These are phyloP conservation scores for Fusarium verticillioides DNA, from an alignment of 2,329 filamentous ascomycete species.

Conservation along the genomic window DNA sequence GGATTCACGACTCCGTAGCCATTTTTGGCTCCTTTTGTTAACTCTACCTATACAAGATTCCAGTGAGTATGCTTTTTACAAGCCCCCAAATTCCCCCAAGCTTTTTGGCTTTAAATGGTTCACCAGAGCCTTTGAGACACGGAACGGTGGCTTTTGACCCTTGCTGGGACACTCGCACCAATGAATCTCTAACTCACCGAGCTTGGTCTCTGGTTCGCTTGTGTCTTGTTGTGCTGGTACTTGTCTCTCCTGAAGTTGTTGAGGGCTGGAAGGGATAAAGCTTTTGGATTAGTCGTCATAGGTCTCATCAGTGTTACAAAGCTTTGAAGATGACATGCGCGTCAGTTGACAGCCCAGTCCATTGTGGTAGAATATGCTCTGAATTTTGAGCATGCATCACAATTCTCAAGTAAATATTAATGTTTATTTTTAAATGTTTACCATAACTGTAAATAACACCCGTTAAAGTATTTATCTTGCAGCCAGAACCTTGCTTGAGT, in stretches of 20 bases:
- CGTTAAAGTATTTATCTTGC: neutral
- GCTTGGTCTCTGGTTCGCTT: constrained; percentile 14
- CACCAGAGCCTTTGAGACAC: constrained; percentile 26
- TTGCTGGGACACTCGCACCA: constrained; percentile 20
- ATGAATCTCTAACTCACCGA: constrained; percentile 40
- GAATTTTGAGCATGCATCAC: neutral
- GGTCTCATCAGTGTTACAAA: constrained; percentile 14
- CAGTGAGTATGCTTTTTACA: neutral
- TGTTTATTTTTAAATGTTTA: neutral
- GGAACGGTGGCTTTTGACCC: constrained; percentile 37
- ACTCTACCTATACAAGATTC: constrained; percentile 10
- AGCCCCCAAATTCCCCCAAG: constrained; percentile 29
- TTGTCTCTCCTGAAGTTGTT: constrained; percentile 29
- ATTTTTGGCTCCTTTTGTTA: constrained; percentile 6
- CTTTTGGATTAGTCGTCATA: constrained; percentile 27
- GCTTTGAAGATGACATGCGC: constrained; percentile 30
- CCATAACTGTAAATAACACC: neutral
- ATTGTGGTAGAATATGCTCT: neutral
- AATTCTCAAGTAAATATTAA: neutral
- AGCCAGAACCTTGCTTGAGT: neutral
- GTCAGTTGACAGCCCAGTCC: constrained; percentile 25
- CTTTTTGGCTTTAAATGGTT: constrained; percentile 16
- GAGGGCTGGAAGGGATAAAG: constrained; percentile 12
- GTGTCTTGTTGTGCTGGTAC: constrained; percentile 23
- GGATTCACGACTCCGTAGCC: constrained; percentile 33